These are phyloP conservation scores for Russula sp. DNA, from an alignment of 768 basidiomycete species.

Conservation along the genomic window DNA sequence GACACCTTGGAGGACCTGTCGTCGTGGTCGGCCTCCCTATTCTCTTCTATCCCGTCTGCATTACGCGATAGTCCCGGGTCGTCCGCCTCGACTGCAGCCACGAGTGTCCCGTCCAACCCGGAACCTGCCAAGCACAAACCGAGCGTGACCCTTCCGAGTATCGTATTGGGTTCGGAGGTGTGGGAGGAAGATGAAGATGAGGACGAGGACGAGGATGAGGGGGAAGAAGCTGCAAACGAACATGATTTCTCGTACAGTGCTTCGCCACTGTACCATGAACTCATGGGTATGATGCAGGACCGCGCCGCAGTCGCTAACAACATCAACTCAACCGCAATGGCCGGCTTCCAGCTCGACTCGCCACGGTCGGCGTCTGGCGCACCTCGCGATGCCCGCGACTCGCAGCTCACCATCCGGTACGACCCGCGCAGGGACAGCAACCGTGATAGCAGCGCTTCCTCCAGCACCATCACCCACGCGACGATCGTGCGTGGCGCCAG, in stretches of 20 bases:
- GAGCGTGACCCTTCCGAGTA: conserved; percentile 16
- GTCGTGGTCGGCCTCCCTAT: conserved; percentile 23
- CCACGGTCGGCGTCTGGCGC: not conserved
- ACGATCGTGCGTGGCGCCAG: conserved; percentile 24
- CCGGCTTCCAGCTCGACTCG: conserved; percentile 7
- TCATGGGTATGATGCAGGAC: conserved; percentile 26
- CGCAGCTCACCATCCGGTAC: conserved; percentile 18
- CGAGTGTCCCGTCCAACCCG: not conserved
- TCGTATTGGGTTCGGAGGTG: conserved; percentile 8
- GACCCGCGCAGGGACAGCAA: conserved; percentile 13
- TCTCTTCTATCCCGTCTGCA: conserved; percentile 21
- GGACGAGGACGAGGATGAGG: not conserved
- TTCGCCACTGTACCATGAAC: conserved; percentile 23
- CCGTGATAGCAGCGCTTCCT: conserved; percentile 20
- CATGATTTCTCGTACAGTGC: conserved; percentile 11
- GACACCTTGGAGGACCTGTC: conserved; percentile 23
- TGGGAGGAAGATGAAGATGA: conserved; percentile 5
- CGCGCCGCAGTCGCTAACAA: not conserved
- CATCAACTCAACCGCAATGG: conserved; percentile 1
- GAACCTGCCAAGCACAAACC: conserved; percentile 1
- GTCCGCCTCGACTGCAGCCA: not conserved
- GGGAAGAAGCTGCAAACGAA: not conserved
- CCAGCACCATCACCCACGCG: conserved; percentile 22
- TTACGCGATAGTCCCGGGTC: conserved; percentile 2
- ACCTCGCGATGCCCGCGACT: not conserved